Evolutionary conservation across 2,329 filamentous ascomycete genomes (phyloP), one percentile per base, ranked within the genome.

Genomic region (Xenosphaeropsis pyriputrescens): DNA sequence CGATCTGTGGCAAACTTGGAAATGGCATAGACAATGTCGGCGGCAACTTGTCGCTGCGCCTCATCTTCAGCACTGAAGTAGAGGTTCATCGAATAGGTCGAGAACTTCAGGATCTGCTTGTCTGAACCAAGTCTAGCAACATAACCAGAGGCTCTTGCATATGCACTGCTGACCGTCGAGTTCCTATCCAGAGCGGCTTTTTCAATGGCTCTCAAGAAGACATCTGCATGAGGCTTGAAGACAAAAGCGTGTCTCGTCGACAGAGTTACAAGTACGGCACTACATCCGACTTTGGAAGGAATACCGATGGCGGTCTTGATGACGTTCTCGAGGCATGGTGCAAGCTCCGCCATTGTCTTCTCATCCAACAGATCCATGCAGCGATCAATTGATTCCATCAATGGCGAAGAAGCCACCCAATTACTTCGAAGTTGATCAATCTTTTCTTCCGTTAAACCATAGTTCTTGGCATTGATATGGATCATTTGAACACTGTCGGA

Each of bases 281-380:
- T 83, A 51, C 86, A 93, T 29, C 86, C 91, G 35, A 96, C 81
- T 62, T 96, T 96, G 0, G 86, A 93, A 2, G 89, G 89, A 60
- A 96, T 77, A 2, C 88, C 89, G 29, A 98, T 77, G 1, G 88
- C 84, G 18, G 72, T 77, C 54, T 89, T 91, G 58, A 96, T 85
- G 0, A 82, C 79, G 19, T 71, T 69, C 54, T 91, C 80, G 0
- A 98, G 68, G 33, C 67, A 72, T 2, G 78, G 75, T 29, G 79
- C 75, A 8, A 95, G 66, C 15, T 76, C 67, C 34, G 70, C 68
- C 75, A 95, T 89, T n/a, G 81, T 78, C 4, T 67, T 62, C 6
- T 75, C 77, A 51, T 96, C 85, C 2, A 93, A 68, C 37, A 84
- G 76, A 42, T 94, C 85, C 22, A 98, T 71, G 50, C 84, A 85